phyloP scores from a whole-genome alignment of 2,329 filamentous ascomycete genomes.

The Dendryphion nanum region DNA sequence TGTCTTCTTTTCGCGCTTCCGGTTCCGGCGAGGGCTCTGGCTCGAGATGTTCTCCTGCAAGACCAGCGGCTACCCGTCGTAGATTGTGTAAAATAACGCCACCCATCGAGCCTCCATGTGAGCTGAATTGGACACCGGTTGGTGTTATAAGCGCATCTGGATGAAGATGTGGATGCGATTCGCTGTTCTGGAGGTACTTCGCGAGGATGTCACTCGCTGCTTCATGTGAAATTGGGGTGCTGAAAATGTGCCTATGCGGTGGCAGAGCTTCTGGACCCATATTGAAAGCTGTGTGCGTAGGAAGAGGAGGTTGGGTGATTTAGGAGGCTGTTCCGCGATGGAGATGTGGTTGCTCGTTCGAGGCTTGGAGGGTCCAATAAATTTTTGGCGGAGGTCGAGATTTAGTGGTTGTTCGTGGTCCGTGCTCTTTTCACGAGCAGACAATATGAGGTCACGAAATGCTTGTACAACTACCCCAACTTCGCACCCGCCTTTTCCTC shows the following conservation, averaged over 20 bases:
- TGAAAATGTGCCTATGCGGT: constrained; percentile 34
- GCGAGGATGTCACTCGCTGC: constrained; percentile 38
- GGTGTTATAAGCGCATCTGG: constrained; percentile 47
- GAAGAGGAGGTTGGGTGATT: too few species aligned
- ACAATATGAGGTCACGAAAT: too few species aligned
- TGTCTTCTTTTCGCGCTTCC: constrained; percentile 17
- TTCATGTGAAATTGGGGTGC: constrained; percentile 28
- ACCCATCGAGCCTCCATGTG: constrained; percentile 44
- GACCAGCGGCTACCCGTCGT: constrained; percentile 51
- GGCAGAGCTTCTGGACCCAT: constrained; percentile 39
- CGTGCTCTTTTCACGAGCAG: too few species aligned
- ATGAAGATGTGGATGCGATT: constrained; percentile 46
- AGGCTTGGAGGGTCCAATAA: too few species aligned
- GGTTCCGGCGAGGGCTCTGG: constrained; percentile 44
- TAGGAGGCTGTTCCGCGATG: too few species aligned
- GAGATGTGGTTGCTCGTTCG: too few species aligned
- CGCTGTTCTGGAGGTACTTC: constrained; percentile 41
- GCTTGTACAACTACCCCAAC: too few species aligned
- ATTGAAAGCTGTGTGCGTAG: background rate
- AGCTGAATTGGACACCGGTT: constrained; percentile 42
- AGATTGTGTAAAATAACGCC: constrained; percentile 55
- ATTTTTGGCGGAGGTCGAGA: too few species aligned
- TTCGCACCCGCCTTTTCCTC: too few species aligned
- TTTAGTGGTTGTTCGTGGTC: too few species aligned
- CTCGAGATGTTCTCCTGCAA: constrained; percentile 52